Conservation (phyloP, 768 basidiomycete species). For the Myochromella boudieri region DNA sequence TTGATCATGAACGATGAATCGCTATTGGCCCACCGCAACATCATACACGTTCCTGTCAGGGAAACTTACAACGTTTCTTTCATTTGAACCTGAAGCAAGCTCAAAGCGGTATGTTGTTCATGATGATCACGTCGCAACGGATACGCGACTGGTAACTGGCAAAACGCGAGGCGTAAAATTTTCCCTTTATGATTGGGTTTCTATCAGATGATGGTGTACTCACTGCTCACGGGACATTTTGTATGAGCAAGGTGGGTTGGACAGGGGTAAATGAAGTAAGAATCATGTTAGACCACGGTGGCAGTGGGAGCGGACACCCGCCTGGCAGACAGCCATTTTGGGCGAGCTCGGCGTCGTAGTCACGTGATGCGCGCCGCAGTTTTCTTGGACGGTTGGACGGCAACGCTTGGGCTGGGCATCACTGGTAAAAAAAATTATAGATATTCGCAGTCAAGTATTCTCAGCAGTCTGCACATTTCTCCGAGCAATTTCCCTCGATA, state of each 20-base stretch:
- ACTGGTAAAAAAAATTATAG: not conserved
- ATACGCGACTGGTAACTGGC: not conserved
- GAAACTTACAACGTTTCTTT: too few species aligned
- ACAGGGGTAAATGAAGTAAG: not conserved
- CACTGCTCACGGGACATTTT: not conserved
- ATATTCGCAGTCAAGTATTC: too few species aligned
- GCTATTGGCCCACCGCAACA: too few species aligned
- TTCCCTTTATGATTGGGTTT: too few species aligned
- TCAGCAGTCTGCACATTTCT: not conserved
- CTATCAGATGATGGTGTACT: not conserved
- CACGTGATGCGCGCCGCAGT: not conserved
- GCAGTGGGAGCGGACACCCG: constrained; percentile 3
- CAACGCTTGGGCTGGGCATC: not conserved
- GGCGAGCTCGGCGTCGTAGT: not conserved
- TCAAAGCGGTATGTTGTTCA: not conserved
- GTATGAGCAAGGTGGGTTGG: too few species aligned
- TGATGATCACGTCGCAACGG: not conserved
- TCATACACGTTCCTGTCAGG: too few species aligned
- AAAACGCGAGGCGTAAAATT: not conserved
- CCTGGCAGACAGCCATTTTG: constrained; percentile 4
- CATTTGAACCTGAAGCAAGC: not conserved
- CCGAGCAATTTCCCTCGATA: not conserved
- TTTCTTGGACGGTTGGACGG: not conserved
- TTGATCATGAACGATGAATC: not conserved
- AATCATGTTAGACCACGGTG: not conserved